Base-by-base conservation (phyloP, 805 yeast genomes). In the Starmerella floris region DNA sequence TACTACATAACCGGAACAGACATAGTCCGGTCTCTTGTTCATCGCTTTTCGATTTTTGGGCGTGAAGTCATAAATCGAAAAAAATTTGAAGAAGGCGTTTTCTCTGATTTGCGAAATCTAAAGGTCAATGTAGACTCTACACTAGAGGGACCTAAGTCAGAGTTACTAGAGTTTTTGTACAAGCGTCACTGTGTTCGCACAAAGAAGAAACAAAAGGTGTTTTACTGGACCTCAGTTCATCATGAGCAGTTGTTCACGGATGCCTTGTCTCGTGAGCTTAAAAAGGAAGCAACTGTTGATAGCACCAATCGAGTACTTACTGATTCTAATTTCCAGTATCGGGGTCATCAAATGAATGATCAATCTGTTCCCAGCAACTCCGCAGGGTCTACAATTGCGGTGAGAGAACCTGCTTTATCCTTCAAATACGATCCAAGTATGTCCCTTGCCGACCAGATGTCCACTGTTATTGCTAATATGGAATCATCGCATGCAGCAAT, bases 151-250 rank as follows among this genome's bases (percentile, higher is more conserved):
- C 94, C 97, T n/a, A 77, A 81, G 57, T 82, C 94, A 0, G 77
- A 76, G 30, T 85, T 88, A 56, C 67, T 88, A 43, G 81, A 79
- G 48, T 83, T 87, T 54, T 65, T 88, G 23, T 83, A 80, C 62
- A 82, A 79, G 56, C 83, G 87, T 57, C 76, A 78, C 50, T 88
- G 97, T 58, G 68, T 88, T 22, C 70, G 94, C 53, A 88, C 97
- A 0, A 96, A 88, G 57, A 88, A 88, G 69, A 88, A 88, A 56
- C 97, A 88, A 59, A 88, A 88, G 60, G 96, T 88, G 31, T 88
- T 88, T 58, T 84, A 79, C 61, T 88, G 97, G 97, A 87, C 81
- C 60, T 79, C 85, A 57, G 96, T 88, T 9, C 87, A 88, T n/a
- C 96, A 88, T 60, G 94, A 85, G 56, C 77, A 79, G 57, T 66